phyloP scores from a whole-genome alignment of 2,329 filamentous ascomycete species.

The Diaporthe sp. region DNA sequence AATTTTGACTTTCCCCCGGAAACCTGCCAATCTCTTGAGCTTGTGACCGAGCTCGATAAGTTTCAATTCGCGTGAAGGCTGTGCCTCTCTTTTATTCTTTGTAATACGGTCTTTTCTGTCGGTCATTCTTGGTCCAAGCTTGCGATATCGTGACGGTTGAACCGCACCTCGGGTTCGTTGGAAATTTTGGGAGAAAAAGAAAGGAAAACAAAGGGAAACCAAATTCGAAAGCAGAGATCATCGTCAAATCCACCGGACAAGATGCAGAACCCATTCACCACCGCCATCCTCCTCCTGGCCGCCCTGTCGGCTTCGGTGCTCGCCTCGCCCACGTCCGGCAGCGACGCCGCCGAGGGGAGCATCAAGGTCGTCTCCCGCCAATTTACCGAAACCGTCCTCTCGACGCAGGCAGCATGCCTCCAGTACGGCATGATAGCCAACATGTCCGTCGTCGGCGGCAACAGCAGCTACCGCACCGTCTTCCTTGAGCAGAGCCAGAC shows the following conservation, averaged over 20 bases:
- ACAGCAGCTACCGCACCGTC: constrained; percentile 61
- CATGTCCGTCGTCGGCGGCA: constrained; percentile 60
- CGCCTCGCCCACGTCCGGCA: constrained; percentile 28
- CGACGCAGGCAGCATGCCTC: constrained; percentile 48
- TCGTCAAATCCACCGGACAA: not conserved
- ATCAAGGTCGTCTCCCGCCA: constrained; percentile 36
- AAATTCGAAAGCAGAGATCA: not conserved
- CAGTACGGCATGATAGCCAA: constrained; percentile 62
- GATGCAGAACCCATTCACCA: constrained; percentile 36
- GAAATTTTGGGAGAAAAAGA: constrained; percentile 1
- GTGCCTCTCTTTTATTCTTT: constrained; percentile 34
- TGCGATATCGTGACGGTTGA: constrained; percentile 25
- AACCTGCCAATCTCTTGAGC: constrained; percentile 28
- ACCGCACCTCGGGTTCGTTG: constrained; percentile 23
- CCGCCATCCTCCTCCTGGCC: constrained; percentile 34
- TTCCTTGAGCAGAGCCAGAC: constrained; percentile 58
- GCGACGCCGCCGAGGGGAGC: not conserved
- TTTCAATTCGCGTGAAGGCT: constrained; percentile 37
- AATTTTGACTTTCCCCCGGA: constrained; percentile 30
- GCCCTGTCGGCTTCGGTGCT: constrained; percentile 29
- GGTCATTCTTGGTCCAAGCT: constrained; percentile 3
- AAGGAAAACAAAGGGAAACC: not conserved
- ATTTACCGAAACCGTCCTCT: constrained; percentile 8
- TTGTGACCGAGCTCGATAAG: constrained; percentile 14
- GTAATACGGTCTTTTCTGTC: constrained; percentile 29